These are phyloP conservation scores for Talaromyces islandicus DNA, from an alignment of 2,329 filamentous ascomycete species.

Conservation along the genomic window DNA sequence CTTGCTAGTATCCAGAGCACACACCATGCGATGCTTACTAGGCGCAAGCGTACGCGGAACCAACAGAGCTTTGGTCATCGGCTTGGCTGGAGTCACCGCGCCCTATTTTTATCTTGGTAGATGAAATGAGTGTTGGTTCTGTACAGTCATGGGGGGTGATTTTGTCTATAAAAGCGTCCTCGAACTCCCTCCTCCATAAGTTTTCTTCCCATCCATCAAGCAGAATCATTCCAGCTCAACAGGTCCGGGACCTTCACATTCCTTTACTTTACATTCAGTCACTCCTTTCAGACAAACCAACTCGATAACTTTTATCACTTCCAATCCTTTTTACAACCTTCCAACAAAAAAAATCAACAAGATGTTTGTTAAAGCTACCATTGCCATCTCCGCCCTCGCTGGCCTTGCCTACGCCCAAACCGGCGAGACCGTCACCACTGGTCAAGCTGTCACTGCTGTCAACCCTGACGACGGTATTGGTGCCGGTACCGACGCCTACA, in stretches of 20 bases:
- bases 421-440: slow-evolving; percentile 9
- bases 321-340: slow-evolving; percentile 1
- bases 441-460: slow-evolving; percentile 5
- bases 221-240: not conserved
- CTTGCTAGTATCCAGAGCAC: not conserved
- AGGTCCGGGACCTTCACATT: slow-evolving; percentile 10
- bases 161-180: not conserved
- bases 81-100: not conserved
- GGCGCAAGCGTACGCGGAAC: not conserved
- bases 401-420: slow-evolving; percentile 7
- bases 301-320: not conserved
- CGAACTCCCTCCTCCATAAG: not conserved
- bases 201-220: not conserved
- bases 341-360: not conserved
- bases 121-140: not conserved
- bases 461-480: slow-evolving; percentile 8
- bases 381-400: slow-evolving; percentile 5
- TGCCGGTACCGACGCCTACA: slow-evolving; percentile 10
- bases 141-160: not conserved
- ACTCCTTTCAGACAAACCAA: not conserved
- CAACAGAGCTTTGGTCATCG: not conserved
- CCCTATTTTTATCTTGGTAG: not conserved
- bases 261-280: not conserved
- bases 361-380: slow-evolving; percentile 3
- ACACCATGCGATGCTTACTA: not conserved